A percentile compares a stretch with the other conserved stretches of the same genome.
phyloP scores from a whole-genome alignment of 768 basidiomycete species.

The Galerina marginata region DNA sequence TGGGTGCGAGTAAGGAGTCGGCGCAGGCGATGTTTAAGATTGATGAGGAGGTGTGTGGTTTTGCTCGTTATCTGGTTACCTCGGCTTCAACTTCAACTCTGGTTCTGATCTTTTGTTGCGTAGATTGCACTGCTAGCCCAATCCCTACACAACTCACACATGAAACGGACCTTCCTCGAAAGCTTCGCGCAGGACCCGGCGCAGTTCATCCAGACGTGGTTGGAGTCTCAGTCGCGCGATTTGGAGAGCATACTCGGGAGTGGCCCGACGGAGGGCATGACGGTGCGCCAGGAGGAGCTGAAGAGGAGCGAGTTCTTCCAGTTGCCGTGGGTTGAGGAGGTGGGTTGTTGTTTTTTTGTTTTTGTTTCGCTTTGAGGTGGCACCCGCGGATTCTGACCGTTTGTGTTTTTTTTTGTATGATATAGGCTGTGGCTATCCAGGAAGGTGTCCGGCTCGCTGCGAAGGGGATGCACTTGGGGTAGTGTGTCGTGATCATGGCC shows the following conservation, averaged over 20 bases:
- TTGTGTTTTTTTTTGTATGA: slow-evolving; percentile 1
- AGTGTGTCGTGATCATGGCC: not conserved
- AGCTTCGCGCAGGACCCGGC: slow-evolving; percentile 82
- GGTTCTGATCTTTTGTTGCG: too few relatives aligned
- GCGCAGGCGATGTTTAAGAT: slow-evolving; percentile 68
- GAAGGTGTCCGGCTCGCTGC: slow-evolving; percentile 77
- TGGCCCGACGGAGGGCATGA: slow-evolving; percentile 79
- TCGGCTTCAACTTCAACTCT: too few relatives aligned
- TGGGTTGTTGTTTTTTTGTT: slow-evolving; percentile 27
- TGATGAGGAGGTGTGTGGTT: slow-evolving; percentile 81
- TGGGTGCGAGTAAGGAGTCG: slow-evolving; percentile 74
- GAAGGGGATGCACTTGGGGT: slow-evolving; percentile 34
- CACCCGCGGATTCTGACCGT: too few relatives aligned
- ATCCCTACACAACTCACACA: slow-evolving; percentile 83
- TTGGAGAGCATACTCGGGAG: slow-evolving; percentile 89
- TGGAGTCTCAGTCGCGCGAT: slow-evolving; percentile 91
- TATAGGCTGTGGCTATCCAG: slow-evolving; percentile 80
- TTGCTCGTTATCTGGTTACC: not conserved
- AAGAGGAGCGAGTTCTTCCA: slow-evolving; percentile 89
- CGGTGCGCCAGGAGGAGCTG: slow-evolving; percentile 87
- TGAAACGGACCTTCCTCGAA: slow-evolving; percentile 86
- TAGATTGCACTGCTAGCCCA: slow-evolving; percentile 87
- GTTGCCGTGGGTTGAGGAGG: slow-evolving; percentile 89
- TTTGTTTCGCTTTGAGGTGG: too few relatives aligned
- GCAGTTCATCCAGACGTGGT: slow-evolving; percentile 86